phyloP scores from a whole-genome alignment of 768 basidiomycete species.

The Clitopilus passeckerianus region DNA sequence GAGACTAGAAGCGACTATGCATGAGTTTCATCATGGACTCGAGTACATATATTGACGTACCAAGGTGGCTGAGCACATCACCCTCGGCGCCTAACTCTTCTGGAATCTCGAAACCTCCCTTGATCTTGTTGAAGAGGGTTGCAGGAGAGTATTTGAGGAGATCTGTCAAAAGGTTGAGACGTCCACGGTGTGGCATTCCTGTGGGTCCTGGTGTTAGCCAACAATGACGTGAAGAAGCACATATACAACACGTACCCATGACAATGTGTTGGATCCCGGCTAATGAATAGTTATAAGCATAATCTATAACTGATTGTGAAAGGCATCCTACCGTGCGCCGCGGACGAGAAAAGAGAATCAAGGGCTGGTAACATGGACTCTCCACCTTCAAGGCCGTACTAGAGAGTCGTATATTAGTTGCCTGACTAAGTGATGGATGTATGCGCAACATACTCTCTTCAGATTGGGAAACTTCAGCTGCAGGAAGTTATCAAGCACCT shows the following conservation, averaged over 20 bases:
- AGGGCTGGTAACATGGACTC: conserved; percentile 92
- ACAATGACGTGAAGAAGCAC: not conserved
- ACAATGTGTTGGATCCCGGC: conserved; percentile 70
- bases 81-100: conserved; percentile 66
- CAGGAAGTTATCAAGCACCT: conserved; percentile 80
- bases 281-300: conserved; percentile 8
- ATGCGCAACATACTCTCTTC: conserved; percentile 46
- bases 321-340: conserved; percentile 44
- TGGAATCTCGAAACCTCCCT: conserved; percentile 68
- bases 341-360: conserved; percentile 66
- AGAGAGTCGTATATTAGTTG: conserved; percentile 9
- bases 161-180: conserved; percentile 80
- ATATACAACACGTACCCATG: conserved; percentile 29
- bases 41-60: conserved; percentile 26
- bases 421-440: not conserved
- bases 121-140: conserved; percentile 83
- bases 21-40: not conserved
- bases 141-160: conserved; percentile 63
- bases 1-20: conserved; percentile 36
- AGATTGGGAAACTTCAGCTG: conserved; percentile 87
- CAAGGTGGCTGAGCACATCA: conserved; percentile 85
- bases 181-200: conserved; percentile 87
- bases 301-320: too few species aligned
- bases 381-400: conserved; percentile 88
- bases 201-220: not conserved